Evolutionary conservation across 352 stramenopile genomes (phyloP).

Genomic region (Phytophthora pseudosyringae): DNA sequence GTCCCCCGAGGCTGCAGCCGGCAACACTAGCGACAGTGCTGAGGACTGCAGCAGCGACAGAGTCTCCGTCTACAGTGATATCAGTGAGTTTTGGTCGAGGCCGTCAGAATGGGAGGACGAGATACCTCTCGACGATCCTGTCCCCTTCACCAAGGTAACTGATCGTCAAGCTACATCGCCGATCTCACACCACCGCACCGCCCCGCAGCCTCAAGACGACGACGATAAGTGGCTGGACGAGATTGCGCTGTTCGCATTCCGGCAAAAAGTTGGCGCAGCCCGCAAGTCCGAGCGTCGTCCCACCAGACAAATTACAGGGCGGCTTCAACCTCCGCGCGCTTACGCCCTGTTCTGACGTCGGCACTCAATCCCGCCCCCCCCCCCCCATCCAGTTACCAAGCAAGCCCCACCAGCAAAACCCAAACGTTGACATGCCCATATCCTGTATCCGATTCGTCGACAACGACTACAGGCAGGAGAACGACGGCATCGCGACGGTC

Average conservation of each 20-base stretch:
- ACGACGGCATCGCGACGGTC: not conserved
- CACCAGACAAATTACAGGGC: not conserved
- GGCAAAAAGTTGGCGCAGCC: constrained; percentile 18
- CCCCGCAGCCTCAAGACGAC: constrained; percentile 12
- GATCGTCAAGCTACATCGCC: not conserved
- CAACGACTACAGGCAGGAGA: not conserved
- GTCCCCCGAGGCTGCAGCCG: not conserved
- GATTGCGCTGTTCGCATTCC: constrained; percentile 26
- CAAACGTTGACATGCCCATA: not conserved
- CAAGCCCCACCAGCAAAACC: not conserved
- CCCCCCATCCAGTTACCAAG: not conserved
- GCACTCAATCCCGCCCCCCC: not conserved
- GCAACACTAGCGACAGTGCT: not conserved
- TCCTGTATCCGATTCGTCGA: not conserved
- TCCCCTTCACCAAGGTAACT: not conserved
- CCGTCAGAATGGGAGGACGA: constrained; percentile 25
- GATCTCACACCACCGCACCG: not conserved
- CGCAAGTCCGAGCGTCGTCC: constrained; percentile 14
- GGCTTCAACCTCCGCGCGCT: constrained; percentile 7
- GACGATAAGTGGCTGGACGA: constrained; percentile 34
- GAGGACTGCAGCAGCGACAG: constrained; percentile 10
- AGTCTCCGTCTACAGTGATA: constrained; percentile 28
- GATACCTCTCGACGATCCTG: not conserved
- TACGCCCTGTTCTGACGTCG: constrained; percentile 14
- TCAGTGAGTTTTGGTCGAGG: constrained; percentile 39